Evolutionary conservation across 202 grass and related monocot species (phyloP).

Genomic region (Setaria viridis): DNA sequence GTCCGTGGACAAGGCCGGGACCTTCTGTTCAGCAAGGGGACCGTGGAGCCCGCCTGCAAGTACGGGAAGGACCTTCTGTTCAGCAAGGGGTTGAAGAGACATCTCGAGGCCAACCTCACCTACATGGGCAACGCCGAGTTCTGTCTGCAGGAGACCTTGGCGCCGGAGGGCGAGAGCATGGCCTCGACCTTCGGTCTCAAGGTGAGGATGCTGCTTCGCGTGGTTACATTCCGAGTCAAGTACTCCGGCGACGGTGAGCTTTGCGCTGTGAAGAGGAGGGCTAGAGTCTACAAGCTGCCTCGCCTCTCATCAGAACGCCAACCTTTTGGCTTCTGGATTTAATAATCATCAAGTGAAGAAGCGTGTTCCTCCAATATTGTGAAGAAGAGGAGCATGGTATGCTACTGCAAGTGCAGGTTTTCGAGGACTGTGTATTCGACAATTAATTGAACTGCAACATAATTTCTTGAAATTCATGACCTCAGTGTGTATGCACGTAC

Average conservation of each 20-base stretch:
- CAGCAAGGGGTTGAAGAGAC: background rate
- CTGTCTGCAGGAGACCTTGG: slow-evolving; percentile 2
- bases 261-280: background rate
- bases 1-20: background rate
- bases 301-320: background rate
- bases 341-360: background rate
- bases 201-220: background rate
- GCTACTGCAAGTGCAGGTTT: background rate
- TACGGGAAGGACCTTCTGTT: background rate
- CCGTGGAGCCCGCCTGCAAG: background rate
- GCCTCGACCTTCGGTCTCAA: background rate
- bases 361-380: background rate
- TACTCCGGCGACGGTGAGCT: background rate
- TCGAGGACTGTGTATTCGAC: background rate
- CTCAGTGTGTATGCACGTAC: background rate
- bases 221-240: background rate
- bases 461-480: no score
- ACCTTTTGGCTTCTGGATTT: slow-evolving; percentile 17
- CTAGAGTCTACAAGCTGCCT: background rate
- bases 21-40: background rate
- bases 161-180: background rate
- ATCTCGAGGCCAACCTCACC: background rate
- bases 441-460: no score
- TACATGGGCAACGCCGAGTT: slow-evolving; percentile 23
- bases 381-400: no score